Conservation (phyloP, 2,329 filamentous ascomycete genomes). For the Penicillium sp. region DNA sequence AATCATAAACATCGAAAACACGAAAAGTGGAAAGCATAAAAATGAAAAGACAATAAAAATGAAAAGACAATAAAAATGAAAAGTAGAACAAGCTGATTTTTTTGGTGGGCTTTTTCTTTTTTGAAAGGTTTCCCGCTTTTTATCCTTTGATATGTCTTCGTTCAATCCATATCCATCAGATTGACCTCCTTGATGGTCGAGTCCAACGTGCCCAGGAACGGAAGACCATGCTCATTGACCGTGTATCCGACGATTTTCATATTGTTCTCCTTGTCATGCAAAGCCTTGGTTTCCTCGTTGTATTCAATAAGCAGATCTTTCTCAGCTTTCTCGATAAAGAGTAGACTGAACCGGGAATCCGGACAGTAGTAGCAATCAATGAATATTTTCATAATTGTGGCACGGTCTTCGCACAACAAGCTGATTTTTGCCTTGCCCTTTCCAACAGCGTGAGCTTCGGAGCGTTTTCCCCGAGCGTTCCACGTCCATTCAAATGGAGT, state of each 20-base stretch:
- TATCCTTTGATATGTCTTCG: neutral
- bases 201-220: neutral
- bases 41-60: too few relatives aligned
- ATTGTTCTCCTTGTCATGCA: neutral
- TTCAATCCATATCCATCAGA: neutral
- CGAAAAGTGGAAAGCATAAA: too few relatives aligned
- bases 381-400: neutral
- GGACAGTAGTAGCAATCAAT: neutral
- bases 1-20: too few relatives aligned
- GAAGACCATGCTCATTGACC: neutral
- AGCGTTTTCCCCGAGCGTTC: neutral
- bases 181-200: neutral
- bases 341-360: neutral
- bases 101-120: neutral
- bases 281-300: neutral
- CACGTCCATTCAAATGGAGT: neutral
- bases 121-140: accelerated
- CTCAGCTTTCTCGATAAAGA: neutral
- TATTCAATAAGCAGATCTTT: neutral
- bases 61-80: too few relatives aligned
- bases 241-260: neutral
- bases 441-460: neutral
- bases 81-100: too few relatives aligned
- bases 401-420: neutral
- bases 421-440: neutral